Base-by-base conservation (phyloP, 2,329 filamentous ascomycete genomes). In the Colletotrichum lindemuthianum region DNA sequence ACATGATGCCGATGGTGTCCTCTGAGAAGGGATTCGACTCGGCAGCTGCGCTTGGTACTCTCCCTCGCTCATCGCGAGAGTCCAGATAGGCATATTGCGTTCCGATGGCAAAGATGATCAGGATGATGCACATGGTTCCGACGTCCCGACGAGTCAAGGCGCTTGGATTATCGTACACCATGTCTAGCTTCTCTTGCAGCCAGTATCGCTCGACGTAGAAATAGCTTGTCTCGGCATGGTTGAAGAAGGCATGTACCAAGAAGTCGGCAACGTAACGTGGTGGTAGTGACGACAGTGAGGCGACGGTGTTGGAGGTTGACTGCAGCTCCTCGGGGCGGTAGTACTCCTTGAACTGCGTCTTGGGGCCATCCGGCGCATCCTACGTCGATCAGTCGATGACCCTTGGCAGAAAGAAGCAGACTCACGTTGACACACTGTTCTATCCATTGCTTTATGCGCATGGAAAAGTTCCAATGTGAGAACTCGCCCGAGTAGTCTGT, bases 381-480 rank as follows among this genome's bases (percentile, higher is more conserved):
- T 65, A 15, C 15, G 12, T 8, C 13, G 41, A 43, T 43, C 12
- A 43, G 41, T 43, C 15, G 13, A 13, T 13, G 13, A 1, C 41
- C 15, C 10, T 8, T 11, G 6, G 41, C 8, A 39, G 32, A 8
- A 49, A 43, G 15, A 12, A 51, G 67, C 68, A 33, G 50, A 68
- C 68, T 65, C 72, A 73, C 74, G 63, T 69, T 73, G 63, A 74
- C 74, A 61, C 75, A 77, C 53, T 79, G 74, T 58, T 83, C 78
- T n/a, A 84, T 79, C 70, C 79, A 81, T n/a, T 80, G 77, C 67
- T 82, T 82, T 66, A 83, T 78, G 44, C 79, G 73, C 80, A 82
- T 82, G 44, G 81, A 83, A 68, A 84, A 84, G 66, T 84, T 83
- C 80, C 81, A 84, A 60, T 84, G 81, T 2, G 82, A 84, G 68